Evolutionary conservation across 2,329 filamentous ascomycete species (phyloP).

Genomic region (Epichloe hybrida): DNA sequence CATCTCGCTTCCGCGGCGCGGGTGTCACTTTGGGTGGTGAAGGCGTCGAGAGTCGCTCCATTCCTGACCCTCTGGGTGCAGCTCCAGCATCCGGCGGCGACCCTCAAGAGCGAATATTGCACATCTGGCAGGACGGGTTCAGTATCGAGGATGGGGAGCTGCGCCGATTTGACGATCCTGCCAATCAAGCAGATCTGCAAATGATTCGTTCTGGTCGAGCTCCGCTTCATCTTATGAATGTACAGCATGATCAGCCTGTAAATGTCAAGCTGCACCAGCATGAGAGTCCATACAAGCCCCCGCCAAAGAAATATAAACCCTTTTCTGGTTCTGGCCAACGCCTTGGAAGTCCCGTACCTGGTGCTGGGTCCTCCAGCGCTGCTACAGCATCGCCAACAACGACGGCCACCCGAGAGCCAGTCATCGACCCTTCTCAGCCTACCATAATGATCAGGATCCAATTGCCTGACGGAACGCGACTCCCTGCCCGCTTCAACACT

Average conservation of each 20-base stretch:
- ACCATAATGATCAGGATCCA: constrained; percentile 62
- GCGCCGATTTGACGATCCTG: constrained; percentile 65
- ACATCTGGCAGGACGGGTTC: constrained; percentile 75
- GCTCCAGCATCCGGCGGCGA: constrained; percentile 20
- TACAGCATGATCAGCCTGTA: constrained; percentile 59
- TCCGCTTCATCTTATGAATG: constrained; percentile 65
- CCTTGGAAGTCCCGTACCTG: constrained; percentile 65
- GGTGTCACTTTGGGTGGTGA: constrained; percentile 71
- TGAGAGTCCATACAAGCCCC: constrained; percentile 53
- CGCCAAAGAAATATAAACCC: constrained; percentile 64
- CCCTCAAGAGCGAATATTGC: constrained; percentile 54
- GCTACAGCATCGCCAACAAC: constrained; percentile 23
- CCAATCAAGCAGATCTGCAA: constrained; percentile 55
- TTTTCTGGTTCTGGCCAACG: constrained; percentile 61
- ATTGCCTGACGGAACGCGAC: constrained; percentile 60
- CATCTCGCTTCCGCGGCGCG: constrained; percentile 50
- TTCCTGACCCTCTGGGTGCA: constrained; percentile 44
- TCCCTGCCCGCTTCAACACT: constrained; percentile 72
- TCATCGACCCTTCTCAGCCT: constrained; percentile 52
- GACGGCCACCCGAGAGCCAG: constrained; percentile 18
- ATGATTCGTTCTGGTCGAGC: constrained; percentile 69
- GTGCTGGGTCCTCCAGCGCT: constrained; percentile 22
- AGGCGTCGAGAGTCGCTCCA: constrained; percentile 52
- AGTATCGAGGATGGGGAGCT: constrained; percentile 73
- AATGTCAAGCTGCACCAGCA: constrained; percentile 70